Evolutionary conservation across 768 basidiomycete species (phyloP).

Genomic region (Clavaria fumosa): DNA sequence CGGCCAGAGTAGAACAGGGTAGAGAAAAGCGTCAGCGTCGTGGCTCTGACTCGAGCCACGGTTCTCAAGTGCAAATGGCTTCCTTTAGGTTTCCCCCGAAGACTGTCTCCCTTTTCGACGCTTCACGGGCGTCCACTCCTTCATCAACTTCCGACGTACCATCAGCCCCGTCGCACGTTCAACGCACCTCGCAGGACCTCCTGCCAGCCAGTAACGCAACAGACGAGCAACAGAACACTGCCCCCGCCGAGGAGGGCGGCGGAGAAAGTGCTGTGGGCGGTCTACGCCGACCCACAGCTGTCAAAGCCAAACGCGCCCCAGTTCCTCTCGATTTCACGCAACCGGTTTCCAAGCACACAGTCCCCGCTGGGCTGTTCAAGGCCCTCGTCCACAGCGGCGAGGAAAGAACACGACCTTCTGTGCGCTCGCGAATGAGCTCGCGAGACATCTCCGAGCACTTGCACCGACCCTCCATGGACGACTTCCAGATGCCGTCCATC

Average conservation of each 20-base stretch:
- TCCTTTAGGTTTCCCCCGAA: slow-evolving; percentile 68
- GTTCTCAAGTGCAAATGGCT: slow-evolving; percentile 30
- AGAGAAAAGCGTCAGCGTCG: slow-evolving; percentile 67
- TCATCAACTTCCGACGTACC: too few relatives aligned
- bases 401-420: slow-evolving; percentile 50
- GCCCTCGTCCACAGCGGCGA: slow-evolving; percentile 46
- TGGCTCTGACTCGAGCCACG: slow-evolving; percentile 30
- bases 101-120: too few relatives aligned
- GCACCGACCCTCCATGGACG: slow-evolving; percentile 62
- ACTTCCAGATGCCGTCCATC: slow-evolving; percentile 53
- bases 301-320: slow-evolving; percentile 47
- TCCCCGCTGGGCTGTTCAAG: slow-evolving; percentile 79
- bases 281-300: slow-evolving; percentile 13
- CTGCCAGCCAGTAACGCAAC: too few relatives aligned
- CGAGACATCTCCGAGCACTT: slow-evolving; percentile 59
- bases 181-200: slow-evolving; percentile 32
- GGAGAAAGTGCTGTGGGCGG: slow-evolving; percentile 15
- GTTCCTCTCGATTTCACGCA: slow-evolving; percentile 63
- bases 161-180: too few relatives aligned
- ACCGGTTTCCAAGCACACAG: slow-evolving; percentile 43
- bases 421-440: slow-evolving; percentile 65
- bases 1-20: slow-evolving; percentile 40
- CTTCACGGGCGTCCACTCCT: too few relatives aligned
- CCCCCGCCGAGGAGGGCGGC: slow-evolving; percentile 19
- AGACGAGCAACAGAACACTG: too few relatives aligned